phyloP scores from a whole-genome alignment of 176 grass and related monocot species.

The Poa pratensis region DNA sequence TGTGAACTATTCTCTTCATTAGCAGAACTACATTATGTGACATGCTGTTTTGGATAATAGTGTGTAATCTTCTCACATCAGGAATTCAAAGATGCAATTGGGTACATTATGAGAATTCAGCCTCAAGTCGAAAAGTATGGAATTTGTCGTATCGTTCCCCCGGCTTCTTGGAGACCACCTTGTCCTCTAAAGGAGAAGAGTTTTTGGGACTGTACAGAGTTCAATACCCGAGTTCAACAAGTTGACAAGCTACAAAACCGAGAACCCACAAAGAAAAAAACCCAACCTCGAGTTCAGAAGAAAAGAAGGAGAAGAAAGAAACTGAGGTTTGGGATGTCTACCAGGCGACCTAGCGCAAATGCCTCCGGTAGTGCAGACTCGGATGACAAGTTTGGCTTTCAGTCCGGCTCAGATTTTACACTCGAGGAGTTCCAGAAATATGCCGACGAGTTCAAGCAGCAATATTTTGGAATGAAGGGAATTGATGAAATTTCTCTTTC shows the following conservation, averaged over 20 bases:
- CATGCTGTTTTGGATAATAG: constrained; percentile 18
- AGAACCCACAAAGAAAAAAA: constrained; percentile 68
- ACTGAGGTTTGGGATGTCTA: constrained; percentile 88
- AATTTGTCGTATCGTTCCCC: constrained; percentile 92
- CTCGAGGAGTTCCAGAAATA: constrained; percentile 67
- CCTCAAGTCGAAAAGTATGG: constrained; percentile 79
- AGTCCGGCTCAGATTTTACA: constrained; percentile 89
- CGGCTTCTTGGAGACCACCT: constrained; percentile 71
- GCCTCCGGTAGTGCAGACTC: constrained; percentile 56
- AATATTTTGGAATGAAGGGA: constrained; percentile 75
- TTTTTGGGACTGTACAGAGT: constrained; percentile 69
- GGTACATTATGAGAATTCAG: constrained; percentile 76
- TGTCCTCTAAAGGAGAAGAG: constrained; percentile 75
- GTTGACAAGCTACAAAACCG: constrained; percentile 98
- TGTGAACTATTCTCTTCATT: constrained; percentile 24
- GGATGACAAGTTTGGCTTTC: constrained; percentile 96
- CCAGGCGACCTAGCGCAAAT: constrained; percentile 52
- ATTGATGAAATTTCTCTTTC: constrained; percentile 56
- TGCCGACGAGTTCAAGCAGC: constrained; percentile 72
- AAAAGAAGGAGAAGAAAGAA: constrained; percentile 83
- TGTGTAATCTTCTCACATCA: constrained; percentile 43
- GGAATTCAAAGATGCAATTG: constrained; percentile 93
- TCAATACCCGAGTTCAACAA: constrained; percentile 91
- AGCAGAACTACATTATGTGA: constrained; percentile 19
- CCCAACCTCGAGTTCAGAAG: constrained; percentile 62